Evolutionary conservation across 768 basidiomycete species (phyloP).

Genomic region (Phylloporus arenicola): DNA sequence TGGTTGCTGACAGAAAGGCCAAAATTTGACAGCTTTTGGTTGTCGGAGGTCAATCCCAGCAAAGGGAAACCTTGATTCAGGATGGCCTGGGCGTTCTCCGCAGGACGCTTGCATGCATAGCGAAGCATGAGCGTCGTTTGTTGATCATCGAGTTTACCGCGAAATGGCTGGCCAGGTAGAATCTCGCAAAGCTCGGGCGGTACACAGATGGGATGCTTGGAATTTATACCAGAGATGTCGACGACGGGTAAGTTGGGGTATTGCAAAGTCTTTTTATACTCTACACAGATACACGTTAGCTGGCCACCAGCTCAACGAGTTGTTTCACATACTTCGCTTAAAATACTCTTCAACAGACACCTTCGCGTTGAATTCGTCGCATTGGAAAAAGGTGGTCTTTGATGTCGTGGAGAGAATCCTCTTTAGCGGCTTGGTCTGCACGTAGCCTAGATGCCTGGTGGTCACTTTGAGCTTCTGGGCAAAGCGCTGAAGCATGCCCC

Average conservation of each 20-base stretch:
- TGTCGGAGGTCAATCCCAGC: conserved; percentile 46
- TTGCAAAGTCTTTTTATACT: conserved; percentile 50
- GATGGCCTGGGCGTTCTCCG: conserved; percentile 53
- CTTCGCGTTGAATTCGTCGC: conserved; percentile 46
- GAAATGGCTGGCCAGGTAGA: conserved; percentile 51
- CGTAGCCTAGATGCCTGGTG: conserved; percentile 52
- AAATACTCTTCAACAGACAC: conserved; percentile 66
- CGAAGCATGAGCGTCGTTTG: conserved; percentile 70
- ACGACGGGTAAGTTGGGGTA: conserved; percentile 52
- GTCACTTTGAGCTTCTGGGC: conserved; percentile 52
- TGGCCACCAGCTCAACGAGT: not conserved
- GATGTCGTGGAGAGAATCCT: conserved; percentile 38
- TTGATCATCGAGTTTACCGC: conserved; percentile 52
- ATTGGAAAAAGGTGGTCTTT: conserved; percentile 46
- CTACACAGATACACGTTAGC: conserved; percentile 32
- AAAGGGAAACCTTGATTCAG: conserved; percentile 49
- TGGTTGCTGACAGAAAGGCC: conserved; percentile 48
- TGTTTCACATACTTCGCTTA: conserved; percentile 42
- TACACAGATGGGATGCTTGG: conserved; percentile 35
- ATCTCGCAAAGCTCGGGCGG: conserved; percentile 74
- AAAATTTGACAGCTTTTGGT: conserved; percentile 46
- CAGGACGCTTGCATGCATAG: conserved; percentile 60
- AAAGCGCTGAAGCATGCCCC: conserved; percentile 44
- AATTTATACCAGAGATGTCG: conserved; percentile 40
- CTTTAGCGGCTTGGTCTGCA: conserved; percentile 43